Evolutionary conservation across 176 grass and related monocot species (phyloP).

Genomic region (Secale cereale): DNA sequence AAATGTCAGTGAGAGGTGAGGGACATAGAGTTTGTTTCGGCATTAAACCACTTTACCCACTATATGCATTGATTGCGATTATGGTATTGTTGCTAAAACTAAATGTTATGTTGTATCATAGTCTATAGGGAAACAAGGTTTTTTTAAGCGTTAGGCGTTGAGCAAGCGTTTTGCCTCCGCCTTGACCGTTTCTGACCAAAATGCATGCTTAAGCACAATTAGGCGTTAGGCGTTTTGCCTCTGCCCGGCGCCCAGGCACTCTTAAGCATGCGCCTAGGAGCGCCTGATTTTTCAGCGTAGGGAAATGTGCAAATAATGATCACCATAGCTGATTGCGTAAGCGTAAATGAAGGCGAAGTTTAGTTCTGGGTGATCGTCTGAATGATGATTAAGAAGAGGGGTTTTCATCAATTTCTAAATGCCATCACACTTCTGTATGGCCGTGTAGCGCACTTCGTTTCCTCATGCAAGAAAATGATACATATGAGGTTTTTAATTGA

Average conservation of each 20-base stretch:
- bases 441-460: slow-evolving; percentile 11
- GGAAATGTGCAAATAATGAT: neutral
- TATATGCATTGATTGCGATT: slow-evolving; percentile 4
- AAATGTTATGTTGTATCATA: neutral
- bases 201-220: too few relatives aligned
- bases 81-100: neutral
- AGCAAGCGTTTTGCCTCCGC: too few relatives aligned
- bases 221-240: neutral
- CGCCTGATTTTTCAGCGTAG: neutral
- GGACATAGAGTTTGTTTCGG: slow-evolving; percentile 29
- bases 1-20: neutral
- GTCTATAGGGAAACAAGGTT: too few relatives aligned
- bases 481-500: neutral
- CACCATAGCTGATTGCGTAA: neutral
- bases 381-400: neutral
- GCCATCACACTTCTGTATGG: slow-evolving; percentile 5
- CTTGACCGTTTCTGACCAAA: too few relatives aligned
- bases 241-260: neutral
- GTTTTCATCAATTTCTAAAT: slow-evolving; percentile 5
- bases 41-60: neutral
- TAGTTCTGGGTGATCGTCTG: neutral
- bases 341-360: neutral
- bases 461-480: neutral
- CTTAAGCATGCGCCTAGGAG: too few relatives aligned
- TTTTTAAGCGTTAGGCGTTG: too few relatives aligned